phyloP scores from a whole-genome alignment of 331 rosid species.

The Rhamnella rubrinervis region DNA sequence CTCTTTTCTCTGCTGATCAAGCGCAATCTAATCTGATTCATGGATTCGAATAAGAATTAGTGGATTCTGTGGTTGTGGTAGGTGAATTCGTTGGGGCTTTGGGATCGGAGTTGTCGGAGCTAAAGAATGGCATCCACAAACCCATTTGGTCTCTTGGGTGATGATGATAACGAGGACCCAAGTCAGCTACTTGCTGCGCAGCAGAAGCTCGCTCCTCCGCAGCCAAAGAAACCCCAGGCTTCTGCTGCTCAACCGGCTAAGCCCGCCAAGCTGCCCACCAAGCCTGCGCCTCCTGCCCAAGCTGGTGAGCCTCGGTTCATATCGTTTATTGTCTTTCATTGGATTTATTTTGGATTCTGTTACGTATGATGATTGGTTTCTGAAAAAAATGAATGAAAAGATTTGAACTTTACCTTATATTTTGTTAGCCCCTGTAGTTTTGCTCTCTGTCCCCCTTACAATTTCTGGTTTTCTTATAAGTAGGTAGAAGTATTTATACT shows the following conservation, averaged over 20 bases:
- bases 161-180: constrained; percentile 83
- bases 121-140: constrained; percentile 73
- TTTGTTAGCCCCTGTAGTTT: not conserved
- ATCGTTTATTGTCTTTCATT: not conserved
- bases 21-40: not conserved
- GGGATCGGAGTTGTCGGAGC: constrained; percentile 21
- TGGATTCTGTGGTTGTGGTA: constrained; percentile 36
- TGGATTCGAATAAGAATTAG: constrained; percentile 37
- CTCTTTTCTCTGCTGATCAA: not conserved
- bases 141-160: constrained; percentile 84
- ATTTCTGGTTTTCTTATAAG: too few relatives aligned
- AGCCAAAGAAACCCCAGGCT: constrained; percentile 41
- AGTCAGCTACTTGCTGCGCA: constrained; percentile 58
- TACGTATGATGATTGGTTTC: not conserved
- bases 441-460: too few relatives aligned
- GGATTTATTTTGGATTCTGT: not conserved
- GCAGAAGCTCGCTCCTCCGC: constrained; percentile 41
- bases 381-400: not conserved
- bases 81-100: constrained; percentile 21
- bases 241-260: constrained; percentile 43
- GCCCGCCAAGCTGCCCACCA: constrained; percentile 76
- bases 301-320: constrained; percentile 54
- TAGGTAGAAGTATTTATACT: too few relatives aligned
- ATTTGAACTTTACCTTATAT: not conserved
- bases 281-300: constrained; percentile 83